Percentiles rank a stretch among this genome's conserved stretches.
Evolutionary conservation across 768 basidiomycete species (phyloP).

Genomic region (Mrakia blollopis): DNA sequence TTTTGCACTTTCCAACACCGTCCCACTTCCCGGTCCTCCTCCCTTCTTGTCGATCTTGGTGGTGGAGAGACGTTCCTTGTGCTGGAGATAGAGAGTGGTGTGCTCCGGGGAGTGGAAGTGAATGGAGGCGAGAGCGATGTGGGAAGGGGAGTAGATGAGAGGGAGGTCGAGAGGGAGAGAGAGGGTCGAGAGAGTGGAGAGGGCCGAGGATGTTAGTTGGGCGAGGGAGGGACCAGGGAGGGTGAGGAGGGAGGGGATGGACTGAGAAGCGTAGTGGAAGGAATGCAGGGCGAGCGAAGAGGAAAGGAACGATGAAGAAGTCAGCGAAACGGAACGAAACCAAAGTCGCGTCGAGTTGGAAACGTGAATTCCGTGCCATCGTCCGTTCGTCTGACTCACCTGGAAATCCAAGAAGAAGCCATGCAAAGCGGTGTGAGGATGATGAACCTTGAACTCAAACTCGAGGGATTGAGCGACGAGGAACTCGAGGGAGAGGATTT

Average conservation of each 20-base stretch:
- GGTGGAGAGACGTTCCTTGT: slow-evolving; percentile 21
- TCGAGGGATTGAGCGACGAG: slow-evolving; percentile 87
- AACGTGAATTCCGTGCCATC: too few relatives aligned
- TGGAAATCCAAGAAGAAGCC: slow-evolving; percentile 76
- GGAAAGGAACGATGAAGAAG: background rate
- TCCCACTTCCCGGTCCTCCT: slow-evolving; percentile 51
- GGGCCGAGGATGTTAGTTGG: slow-evolving; percentile 60
- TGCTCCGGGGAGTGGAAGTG: slow-evolving; percentile 61
- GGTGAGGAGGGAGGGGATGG: slow-evolving; percentile 49
- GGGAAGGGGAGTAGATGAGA: slow-evolving; percentile 84
- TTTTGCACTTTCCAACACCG: background rate
- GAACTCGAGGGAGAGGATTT: slow-evolving; percentile 92
- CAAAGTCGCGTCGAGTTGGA: background rate
- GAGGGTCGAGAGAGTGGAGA: slow-evolving; percentile 62
- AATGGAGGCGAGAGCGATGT: slow-evolving; percentile 80
- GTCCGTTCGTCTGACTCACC: slow-evolving; percentile 48
- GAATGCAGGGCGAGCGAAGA: background rate
- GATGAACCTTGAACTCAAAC: slow-evolving; percentile 78
- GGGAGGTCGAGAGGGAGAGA: slow-evolving; percentile 88
- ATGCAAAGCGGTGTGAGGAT: slow-evolving; percentile 40
- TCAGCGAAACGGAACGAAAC: background rate
- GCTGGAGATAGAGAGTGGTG: slow-evolving; percentile 55
- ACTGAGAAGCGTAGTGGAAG: slow-evolving; percentile 47
- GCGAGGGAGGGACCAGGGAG: slow-evolving; percentile 50
- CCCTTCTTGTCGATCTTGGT: slow-evolving; percentile 51